phyloP scores from a whole-genome alignment of 2,329 filamentous ascomycete species.

The Magnaporthiopsis rhizophila region DNA sequence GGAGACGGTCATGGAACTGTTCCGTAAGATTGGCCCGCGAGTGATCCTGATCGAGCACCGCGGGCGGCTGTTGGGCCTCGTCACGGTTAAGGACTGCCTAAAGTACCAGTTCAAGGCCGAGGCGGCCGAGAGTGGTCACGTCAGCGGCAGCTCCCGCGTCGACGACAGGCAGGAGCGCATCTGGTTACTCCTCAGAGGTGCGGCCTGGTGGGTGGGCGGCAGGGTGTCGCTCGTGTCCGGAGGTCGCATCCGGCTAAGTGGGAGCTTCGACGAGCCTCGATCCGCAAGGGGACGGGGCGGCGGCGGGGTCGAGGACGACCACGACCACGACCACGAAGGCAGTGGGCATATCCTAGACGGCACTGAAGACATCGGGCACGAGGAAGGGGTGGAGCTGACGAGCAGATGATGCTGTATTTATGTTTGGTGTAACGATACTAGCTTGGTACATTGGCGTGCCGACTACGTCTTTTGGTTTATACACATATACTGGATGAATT shows the following conservation, averaged over 20 bases:
- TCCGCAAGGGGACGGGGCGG: slow-evolving; percentile 14
- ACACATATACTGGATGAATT: background rate
- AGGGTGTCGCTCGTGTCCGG: slow-evolving; percentile 44
- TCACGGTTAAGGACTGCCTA: slow-evolving; percentile 94
- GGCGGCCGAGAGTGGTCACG: slow-evolving; percentile 64
- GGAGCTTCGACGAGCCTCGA: slow-evolving; percentile 25
- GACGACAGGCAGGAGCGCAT: slow-evolving; percentile 58
- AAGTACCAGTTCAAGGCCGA: slow-evolving; percentile 98
- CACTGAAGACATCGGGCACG: slow-evolving; percentile 37
- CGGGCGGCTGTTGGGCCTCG: slow-evolving; percentile 72
- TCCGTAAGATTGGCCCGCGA: slow-evolving; percentile 93
- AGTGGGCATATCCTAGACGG: slow-evolving; percentile 36
- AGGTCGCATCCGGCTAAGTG: slow-evolving; percentile 47
- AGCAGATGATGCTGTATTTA: background rate
- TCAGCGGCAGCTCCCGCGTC: slow-evolving; percentile 16
- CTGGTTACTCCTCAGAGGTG: slow-evolving; percentile 48
- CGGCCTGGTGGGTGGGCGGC: slow-evolving; percentile 51
- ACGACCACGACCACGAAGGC: slow-evolving; percentile 19
- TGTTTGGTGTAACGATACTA: background rate
- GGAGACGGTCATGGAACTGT: slow-evolving; percentile 97
- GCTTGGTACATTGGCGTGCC: background rate
- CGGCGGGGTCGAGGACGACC: slow-evolving; percentile 23
- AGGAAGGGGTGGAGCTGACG: slow-evolving; percentile 15
- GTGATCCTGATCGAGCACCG: slow-evolving; percentile 90
- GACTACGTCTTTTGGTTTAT: background rate